Conservation (phyloP, 805 yeast species). For the Ogataea pilisensis region DNA sequence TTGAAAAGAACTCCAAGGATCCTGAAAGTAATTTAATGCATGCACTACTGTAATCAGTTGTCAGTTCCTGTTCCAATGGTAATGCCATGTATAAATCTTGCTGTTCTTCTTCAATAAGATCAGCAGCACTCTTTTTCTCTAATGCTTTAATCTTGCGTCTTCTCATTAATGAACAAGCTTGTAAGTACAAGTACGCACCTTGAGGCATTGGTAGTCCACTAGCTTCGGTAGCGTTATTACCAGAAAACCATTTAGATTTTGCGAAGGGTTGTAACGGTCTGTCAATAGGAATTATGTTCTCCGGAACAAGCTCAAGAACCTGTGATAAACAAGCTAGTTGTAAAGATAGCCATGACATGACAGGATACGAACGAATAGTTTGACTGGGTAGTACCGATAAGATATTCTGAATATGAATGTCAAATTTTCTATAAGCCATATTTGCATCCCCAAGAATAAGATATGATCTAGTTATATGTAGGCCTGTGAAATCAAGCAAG, state of each 20-base stretch:
- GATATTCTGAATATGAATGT: constrained; percentile 56
- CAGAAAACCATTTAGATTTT: constrained; percentile 21
- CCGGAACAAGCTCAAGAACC: constrained; percentile 46
- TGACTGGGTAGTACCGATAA: constrained; percentile 33
- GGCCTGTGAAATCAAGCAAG: constrained; percentile 55
- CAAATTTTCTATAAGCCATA: constrained; percentile 59
- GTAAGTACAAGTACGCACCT: constrained; percentile 39
- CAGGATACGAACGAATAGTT: constrained; percentile 25
- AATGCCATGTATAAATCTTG: constrained; percentile 28
- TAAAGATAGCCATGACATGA: constrained; percentile 51
- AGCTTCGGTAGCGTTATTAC: constrained; percentile 8
- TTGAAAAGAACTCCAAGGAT: constrained; percentile 34
- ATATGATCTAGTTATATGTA: constrained; percentile 59
- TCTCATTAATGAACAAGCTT: constrained; percentile 32
- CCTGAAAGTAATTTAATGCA: constrained; percentile 32
- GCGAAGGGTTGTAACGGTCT: constrained; percentile 30
- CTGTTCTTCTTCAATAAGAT: neutral
- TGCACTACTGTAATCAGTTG: constrained; percentile 16
- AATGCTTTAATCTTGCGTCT: constrained; percentile 20
- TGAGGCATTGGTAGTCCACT: constrained; percentile 36
- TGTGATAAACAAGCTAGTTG: constrained; percentile 68
- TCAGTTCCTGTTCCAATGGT: constrained; percentile 19
- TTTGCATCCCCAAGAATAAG: constrained; percentile 56
- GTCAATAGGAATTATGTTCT: constrained; percentile 35
- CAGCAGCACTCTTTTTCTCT: neutral